Percentiles rank a stretch among this genome's conserved stretches.
Evolutionary conservation across 1,284 basidiomycete species (phyloP).

Genomic region (Leccinum solheimii): DNA sequence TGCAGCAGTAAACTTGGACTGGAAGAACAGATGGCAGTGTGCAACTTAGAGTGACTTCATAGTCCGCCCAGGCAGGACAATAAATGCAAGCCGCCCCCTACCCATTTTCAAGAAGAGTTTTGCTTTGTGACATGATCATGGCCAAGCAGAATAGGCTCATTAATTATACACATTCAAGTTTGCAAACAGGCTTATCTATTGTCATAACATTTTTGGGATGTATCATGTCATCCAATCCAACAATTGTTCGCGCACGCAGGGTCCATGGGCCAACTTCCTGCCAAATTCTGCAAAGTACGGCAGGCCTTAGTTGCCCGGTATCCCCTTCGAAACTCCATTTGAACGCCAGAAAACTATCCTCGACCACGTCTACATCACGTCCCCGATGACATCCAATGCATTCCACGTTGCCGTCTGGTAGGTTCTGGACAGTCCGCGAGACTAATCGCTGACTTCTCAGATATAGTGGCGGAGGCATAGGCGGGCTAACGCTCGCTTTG

Average conservation of each 20-base stretch:
- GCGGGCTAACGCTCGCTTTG: constrained; percentile 39
- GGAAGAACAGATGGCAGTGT: neutral
- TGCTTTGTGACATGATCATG: too few species aligned
- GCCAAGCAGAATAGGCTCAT: neutral
- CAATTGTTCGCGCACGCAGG: neutral
- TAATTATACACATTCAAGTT: neutral
- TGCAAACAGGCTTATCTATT: neutral
- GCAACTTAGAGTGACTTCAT: neutral
- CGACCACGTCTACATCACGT: neutral
- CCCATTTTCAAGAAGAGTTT: too few species aligned
- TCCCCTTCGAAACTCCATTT: neutral
- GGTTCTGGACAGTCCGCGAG: neutral
- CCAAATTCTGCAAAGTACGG: neutral
- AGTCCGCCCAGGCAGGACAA: neutral
- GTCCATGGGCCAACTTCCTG: neutral
- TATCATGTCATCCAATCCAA: neutral
- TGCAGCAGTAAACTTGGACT: neutral
- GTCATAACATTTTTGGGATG: neutral
- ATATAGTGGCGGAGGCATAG: constrained; percentile 41
- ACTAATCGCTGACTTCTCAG: neutral
- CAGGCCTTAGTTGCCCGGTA: neutral
- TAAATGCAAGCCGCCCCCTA: neutral
- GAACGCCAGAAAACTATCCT: neutral
- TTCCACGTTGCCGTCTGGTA: constrained; percentile 6
- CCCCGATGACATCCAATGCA: neutral